phyloP scores from a whole-genome alignment of 768 basidiomycete genomes.

The Pulveroboletus sp. region DNA sequence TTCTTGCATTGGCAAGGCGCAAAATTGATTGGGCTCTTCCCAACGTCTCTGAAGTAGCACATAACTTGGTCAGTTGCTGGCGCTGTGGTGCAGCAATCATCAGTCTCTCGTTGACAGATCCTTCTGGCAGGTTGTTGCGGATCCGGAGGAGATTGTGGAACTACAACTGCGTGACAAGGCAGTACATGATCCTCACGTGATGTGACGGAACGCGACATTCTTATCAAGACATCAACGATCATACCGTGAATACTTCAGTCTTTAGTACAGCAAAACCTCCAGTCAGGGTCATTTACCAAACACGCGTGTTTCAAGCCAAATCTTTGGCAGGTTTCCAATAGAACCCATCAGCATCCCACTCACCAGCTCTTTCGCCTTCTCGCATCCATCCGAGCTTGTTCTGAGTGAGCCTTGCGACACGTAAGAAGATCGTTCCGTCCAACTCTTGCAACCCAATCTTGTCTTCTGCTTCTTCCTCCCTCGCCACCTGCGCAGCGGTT shows the following conservation, averaged over 20 bases:
- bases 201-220: no score
- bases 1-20: conserved; percentile 19
- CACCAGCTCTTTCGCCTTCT: conserved; percentile 33
- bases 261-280: no score
- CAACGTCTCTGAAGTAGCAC: conserved; percentile 21
- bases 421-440: conserved; percentile 64
- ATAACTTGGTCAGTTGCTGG: conserved; percentile 17
- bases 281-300: no score
- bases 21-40: conserved; percentile 24
- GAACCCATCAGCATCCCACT: conserved; percentile 23
- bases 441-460: conserved; percentile 27
- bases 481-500: conserved; percentile 14
- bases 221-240: no score
- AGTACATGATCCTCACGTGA: no score
- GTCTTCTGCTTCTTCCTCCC: conserved; percentile 25
- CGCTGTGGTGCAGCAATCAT: conserved; percentile 19
- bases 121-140: no score
- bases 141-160: no score
- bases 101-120: background rate
- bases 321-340: conserved; percentile 2
- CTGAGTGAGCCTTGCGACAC: conserved; percentile 50
- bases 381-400: conserved; percentile 38
- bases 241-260: no score
- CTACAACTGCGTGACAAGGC: no score
- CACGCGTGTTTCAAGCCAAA: no score